Conservation (phyloP, 2,329 filamentous ascomycete genomes). For the Microsporum ferrugineum region DNA sequence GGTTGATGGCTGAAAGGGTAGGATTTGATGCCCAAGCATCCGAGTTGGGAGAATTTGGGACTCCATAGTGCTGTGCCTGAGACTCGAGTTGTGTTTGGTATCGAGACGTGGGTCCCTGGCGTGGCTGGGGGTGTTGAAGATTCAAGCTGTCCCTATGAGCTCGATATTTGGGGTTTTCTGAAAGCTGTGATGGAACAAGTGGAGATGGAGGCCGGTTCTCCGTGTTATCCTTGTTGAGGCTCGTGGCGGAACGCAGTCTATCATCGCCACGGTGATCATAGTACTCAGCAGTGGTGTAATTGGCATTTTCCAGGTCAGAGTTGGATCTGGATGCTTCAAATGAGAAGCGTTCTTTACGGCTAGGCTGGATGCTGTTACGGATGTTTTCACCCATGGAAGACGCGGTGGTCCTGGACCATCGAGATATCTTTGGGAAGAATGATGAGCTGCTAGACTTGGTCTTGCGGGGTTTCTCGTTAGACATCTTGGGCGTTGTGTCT, state of each 20-base stretch:
- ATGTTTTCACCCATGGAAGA: constrained; percentile 75
- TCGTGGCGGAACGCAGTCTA: constrained; percentile 33
- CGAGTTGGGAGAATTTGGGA: constrained; percentile 32
- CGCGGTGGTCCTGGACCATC: constrained; percentile 93
- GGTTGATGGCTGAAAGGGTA: constrained; percentile 26
- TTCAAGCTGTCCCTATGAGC: constrained; percentile 54
- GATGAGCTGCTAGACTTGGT: constrained; percentile 78
- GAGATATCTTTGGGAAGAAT: constrained; percentile 80
- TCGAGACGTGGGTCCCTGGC: constrained; percentile 49
- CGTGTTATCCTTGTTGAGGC: constrained; percentile 25
- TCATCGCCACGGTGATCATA: constrained; percentile 39
- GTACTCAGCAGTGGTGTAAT: constrained; percentile 37
- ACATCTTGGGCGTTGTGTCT: constrained; percentile 60
- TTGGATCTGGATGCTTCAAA: constrained; percentile 61
- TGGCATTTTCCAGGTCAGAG: constrained; percentile 59
- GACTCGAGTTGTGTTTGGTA: constrained; percentile 52
- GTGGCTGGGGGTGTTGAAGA: constrained; percentile 53
- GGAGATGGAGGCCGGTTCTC: constrained; percentile 48
- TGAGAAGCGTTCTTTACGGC: constrained; percentile 50
- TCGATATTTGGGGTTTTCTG: constrained; percentile 51
- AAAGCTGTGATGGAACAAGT: constrained; percentile 48
- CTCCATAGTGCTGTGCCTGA: constrained; percentile 45
- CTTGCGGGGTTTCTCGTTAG: constrained; percentile 65
- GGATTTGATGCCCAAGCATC: constrained; percentile 38
- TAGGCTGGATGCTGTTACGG: constrained; percentile 47